These are phyloP conservation scores for Triadica sebifera DNA, from an alignment of 345 rosid genomes.

Conservation along the genomic window DNA sequence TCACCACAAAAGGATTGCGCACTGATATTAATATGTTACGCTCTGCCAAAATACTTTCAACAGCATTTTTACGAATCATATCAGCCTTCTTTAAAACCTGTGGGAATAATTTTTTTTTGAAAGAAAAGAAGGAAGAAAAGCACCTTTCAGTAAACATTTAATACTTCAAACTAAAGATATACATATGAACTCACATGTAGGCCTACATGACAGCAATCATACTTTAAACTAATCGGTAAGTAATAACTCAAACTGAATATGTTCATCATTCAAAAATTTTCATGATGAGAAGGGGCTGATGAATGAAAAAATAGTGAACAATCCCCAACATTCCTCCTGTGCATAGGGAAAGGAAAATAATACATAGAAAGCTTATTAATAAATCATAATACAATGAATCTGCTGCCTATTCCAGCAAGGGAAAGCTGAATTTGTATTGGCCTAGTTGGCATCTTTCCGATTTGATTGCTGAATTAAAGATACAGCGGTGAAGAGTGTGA, in stretches of 20 bases:
- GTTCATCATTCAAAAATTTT: not conserved
- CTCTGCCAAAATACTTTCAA: conserved; percentile 93
- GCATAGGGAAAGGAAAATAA: too few relatives aligned
- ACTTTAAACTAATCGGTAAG: not conserved
- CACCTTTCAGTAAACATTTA: not conserved
- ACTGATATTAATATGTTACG: conserved; percentile 90
- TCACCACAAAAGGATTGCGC: conserved; percentile 97
- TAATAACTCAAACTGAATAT: not conserved
- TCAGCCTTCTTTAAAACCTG: conserved; percentile 95
- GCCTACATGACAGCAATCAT: not conserved
- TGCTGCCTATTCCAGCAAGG: too few relatives aligned
- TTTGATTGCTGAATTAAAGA: too few relatives aligned
- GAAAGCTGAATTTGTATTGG: too few relatives aligned
- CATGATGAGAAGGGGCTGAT: not conserved
- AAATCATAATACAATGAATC: too few relatives aligned
- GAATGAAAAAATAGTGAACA: not conserved
- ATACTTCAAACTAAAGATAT: not conserved
- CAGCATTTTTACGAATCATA: conserved; percentile 97
- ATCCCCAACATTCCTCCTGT: too few relatives aligned
- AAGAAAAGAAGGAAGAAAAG: conserved; percentile 2
- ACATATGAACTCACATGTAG: not conserved
- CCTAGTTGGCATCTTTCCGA: too few relatives aligned
- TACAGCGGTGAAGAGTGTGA: not conserved
- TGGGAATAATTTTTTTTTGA: conserved; percentile 7
- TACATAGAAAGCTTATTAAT: too few relatives aligned